These are phyloP conservation scores for Saccharomycopsis capsularis DNA, from an alignment of 805 yeast genomes.

Conservation along the genomic window DNA sequence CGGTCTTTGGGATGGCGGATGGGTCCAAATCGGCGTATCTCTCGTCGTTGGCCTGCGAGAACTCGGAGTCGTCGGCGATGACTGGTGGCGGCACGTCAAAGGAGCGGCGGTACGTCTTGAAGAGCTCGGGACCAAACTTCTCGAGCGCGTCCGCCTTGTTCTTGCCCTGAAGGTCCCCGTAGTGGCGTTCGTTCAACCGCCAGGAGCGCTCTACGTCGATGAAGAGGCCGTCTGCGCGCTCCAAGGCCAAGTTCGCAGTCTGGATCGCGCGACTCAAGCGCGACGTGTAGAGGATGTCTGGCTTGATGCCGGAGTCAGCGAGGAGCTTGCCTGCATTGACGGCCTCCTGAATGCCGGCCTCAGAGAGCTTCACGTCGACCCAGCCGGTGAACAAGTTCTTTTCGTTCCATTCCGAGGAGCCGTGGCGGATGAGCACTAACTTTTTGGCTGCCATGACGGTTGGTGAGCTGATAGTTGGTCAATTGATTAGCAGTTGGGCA, in stretches of 20 bases:
- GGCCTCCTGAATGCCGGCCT: conserved; percentile 84
- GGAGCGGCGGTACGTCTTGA: conserved; percentile 97
- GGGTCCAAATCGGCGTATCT: conserved; percentile 84
- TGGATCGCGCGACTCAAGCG: conserved; percentile 90
- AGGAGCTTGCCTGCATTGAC: conserved; percentile 86
- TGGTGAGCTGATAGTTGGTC: too few species aligned
- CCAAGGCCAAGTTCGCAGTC: conserved; percentile 93
- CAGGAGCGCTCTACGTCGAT: conserved; percentile 91
- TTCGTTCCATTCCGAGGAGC: conserved; percentile 98
- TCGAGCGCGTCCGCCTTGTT: conserved; percentile 92
- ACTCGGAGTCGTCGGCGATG: conserved; percentile 70
- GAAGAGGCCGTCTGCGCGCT: conserved; percentile 80
- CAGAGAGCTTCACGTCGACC: conserved; percentile 90
- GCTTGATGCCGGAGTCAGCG: conserved; percentile 77
- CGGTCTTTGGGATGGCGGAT: conserved; percentile 84
- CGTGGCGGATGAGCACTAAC: conserved; percentile 94
- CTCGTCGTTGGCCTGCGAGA: conserved; percentile 77
- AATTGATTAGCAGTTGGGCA: too few species aligned
- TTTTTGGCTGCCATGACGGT: conserved; percentile 36
- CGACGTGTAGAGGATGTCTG: conserved; percentile 88
- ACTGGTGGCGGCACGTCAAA: conserved; percentile 94
- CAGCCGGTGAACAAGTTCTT: conserved; percentile 98
- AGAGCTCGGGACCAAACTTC: conserved; percentile 82
- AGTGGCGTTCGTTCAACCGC: conserved; percentile 98
- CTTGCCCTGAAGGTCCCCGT: conserved; percentile 98